Percentiles rank a stretch among this genome's conserved stretches.
Conservation (phyloP, 148 eudicot genomes). For the Nepenthes mirabilis region DNA sequence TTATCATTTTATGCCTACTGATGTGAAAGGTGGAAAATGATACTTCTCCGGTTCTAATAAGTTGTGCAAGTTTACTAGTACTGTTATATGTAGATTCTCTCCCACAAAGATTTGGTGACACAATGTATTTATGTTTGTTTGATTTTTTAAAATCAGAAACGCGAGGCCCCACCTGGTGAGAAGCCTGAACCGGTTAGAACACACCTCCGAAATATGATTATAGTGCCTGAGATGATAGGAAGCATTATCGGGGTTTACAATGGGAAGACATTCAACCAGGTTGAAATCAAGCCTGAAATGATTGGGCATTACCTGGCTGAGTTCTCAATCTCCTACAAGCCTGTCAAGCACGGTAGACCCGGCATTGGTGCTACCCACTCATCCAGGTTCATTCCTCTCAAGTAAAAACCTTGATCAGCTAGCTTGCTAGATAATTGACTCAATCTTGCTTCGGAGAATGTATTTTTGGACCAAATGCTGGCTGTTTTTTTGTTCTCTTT, state of each 20-base stretch:
- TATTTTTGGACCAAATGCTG: background rate
- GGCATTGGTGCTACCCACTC: slow-evolving; percentile 75
- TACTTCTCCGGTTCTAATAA: no score
- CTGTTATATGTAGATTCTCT: no score
- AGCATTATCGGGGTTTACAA: slow-evolving; percentile 53
- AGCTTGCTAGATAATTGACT: background rate
- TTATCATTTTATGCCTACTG: no score
- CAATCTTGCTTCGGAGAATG: background rate
- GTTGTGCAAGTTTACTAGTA: no score
- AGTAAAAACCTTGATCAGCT: slow-evolving; percentile 12
- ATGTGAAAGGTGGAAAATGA: no score
- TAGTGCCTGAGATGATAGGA: slow-evolving; percentile 66
- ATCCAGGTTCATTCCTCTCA: slow-evolving; percentile 61
- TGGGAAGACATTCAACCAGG: slow-evolving; percentile 42
- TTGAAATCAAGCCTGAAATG: slow-evolving; percentile 68
- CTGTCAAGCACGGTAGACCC: slow-evolving; percentile 63
- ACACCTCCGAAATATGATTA: slow-evolving; percentile 49
- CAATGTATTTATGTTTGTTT: background rate
- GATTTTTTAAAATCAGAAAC: slow-evolving; percentile 21
- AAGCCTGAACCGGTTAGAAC: slow-evolving; percentile 46
- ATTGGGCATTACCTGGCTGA: slow-evolving; percentile 54
- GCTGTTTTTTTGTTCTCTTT: background rate
- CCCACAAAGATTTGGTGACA: background rate
- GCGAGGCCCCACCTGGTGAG: slow-evolving; percentile 61
- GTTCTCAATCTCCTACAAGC: slow-evolving; percentile 56